Base-by-base conservation (phyloP, 2,329 filamentous ascomycete genomes). In the Capronia epimyces region DNA sequence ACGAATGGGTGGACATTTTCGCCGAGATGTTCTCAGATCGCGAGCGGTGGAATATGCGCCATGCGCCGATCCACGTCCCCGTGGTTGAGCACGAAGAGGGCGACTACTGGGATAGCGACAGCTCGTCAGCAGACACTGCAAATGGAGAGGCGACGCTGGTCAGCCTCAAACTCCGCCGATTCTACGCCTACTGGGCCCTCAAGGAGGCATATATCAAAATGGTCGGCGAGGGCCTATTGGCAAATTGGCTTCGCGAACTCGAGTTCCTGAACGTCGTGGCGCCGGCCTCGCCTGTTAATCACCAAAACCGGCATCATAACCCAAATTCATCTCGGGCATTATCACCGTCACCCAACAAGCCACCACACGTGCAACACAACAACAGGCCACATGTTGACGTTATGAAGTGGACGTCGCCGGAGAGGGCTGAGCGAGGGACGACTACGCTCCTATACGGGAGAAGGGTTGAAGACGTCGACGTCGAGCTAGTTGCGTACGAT, bases 121-220 rank as follows among this genome's bases (percentile, higher is more conserved):
- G 15, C 32, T 45, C 50, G 8, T 47, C 40, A 3, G 27, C 24
- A 16, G 24, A 41, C n/a, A 15, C 21, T 3, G 37, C 24, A 10
- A 37, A 47, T 12, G 18, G 50, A 49, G 18, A 65, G 66, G 52
- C 61, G 60, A 31, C 58, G 62, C 59, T 74, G 34, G 72, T 80
- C n/a, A 72, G 77, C 29, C 75, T 77, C 15, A 79, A 81, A 43
- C 63, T 83, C 16, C 71, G 81, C 0, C 69, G 79, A 1, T 84
- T 84, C 63, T 84, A 83, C 58, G 76, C 80, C 0, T 81, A 77
- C 61, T 84, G 81, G 76, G 79, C 77, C 58, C 75, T 81, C 49
- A 84, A 84, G 62, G 81, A 84, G 62, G 79, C 81, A 1, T 84
- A 82, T 65, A 78, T 84, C 63, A 84, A 84, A 67, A 77, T 84